These are phyloP conservation scores for Wolfiporia cocos DNA, from an alignment of 1,284 basidiomycete genomes.

Conservation along the genomic window DNA sequence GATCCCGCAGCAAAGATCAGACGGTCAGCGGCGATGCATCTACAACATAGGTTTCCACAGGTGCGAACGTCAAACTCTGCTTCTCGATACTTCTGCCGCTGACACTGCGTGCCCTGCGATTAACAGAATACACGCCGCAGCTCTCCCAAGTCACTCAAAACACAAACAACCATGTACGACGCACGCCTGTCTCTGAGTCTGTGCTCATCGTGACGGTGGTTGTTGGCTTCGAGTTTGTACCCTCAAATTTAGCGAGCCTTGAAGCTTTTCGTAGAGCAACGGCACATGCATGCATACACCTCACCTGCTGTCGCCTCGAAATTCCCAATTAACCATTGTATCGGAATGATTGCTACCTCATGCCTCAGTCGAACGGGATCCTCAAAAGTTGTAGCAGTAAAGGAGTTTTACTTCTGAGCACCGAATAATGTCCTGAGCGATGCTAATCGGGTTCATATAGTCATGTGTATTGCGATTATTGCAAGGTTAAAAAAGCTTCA, in stretches of 20 bases:
- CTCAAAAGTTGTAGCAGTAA: not conserved
- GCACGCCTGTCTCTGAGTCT: not conserved
- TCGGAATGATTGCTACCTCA: not conserved
- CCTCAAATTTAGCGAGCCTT: no score
- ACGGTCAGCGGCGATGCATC: not conserved
- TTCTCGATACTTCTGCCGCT: not conserved
- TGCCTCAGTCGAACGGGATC: not conserved
- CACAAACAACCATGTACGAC: no score
- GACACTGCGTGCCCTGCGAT: not conserved
- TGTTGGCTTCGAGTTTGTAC: no score
- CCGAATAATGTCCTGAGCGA: not conserved
- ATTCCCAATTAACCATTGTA: no score
- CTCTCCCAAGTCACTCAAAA: no score
- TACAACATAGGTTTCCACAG: not conserved
- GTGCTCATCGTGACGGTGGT: no score
- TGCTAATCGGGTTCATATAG: not conserved
- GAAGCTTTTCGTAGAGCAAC: no score
- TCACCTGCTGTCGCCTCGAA: no score
- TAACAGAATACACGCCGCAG: no score
- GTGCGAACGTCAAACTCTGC: not conserved
- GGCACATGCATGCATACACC: no score
- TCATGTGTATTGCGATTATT: not conserved
- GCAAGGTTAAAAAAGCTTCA: not conserved
- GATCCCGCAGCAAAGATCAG: not conserved
- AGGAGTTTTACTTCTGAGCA: not conserved